Conservation (phyloP, 495 filamentous ascomycete genomes). For the Neurospora sp. region DNA sequence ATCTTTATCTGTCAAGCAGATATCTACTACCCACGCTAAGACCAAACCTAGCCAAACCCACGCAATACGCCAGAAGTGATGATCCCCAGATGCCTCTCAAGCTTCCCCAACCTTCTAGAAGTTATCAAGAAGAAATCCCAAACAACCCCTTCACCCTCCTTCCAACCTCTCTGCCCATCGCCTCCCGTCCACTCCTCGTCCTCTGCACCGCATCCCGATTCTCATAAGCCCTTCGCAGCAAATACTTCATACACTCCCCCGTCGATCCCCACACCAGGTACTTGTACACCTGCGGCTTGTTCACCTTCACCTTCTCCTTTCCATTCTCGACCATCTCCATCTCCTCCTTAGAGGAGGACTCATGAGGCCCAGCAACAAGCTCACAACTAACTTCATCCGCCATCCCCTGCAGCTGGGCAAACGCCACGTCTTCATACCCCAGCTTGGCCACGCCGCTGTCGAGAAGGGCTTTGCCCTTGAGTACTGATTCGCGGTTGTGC, state of each 20-base stretch:
- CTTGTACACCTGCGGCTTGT: constrained; percentile 65
- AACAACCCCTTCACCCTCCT: constrained; percentile 45
- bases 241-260: constrained; percentile 87
- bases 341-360: no score
- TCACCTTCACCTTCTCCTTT: constrained; percentile 10
- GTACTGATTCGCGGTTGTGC: constrained; percentile 82
- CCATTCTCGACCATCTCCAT: no score
- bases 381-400: constrained; percentile 89
- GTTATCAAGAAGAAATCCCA: constrained; percentile 21
- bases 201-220: constrained; percentile 80
- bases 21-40: neutral
- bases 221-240: constrained; percentile 77
- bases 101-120: neutral
- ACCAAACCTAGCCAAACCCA: neutral
- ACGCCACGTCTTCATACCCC: constrained; percentile 53
- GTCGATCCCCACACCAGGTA: constrained; percentile 88
- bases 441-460: constrained; percentile 11
- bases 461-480: constrained; percentile 48
- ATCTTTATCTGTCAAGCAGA: neutral
- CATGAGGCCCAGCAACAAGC: constrained; percentile 43
- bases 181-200: constrained; percentile 63
- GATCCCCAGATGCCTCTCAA: neutral
- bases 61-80: neutral
- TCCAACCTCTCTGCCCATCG: constrained; percentile 61
- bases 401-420: constrained; percentile 94